Conservation (phyloP, 768 basidiomycete genomes). For the Tulasnella sp. region DNA sequence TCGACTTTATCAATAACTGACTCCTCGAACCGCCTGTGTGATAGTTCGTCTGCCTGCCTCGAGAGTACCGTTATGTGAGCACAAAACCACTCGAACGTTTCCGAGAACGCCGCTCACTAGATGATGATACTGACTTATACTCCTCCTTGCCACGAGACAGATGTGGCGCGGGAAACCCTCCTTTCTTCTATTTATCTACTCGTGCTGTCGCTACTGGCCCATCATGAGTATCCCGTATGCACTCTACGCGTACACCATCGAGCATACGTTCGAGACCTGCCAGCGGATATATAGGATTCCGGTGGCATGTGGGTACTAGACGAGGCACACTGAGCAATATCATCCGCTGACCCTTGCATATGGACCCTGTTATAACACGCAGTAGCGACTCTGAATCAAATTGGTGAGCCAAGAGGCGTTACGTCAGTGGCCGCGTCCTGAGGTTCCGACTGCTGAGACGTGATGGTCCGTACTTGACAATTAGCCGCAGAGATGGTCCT, state of each 20-base stretch:
- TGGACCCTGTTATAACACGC: background rate
- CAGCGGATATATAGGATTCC: slow-evolving; percentile 56
- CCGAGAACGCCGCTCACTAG: too few relatives aligned
- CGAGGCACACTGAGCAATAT: background rate
- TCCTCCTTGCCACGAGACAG: too few relatives aligned
- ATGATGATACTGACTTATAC: too few relatives aligned
- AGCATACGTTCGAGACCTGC: slow-evolving; percentile 54
- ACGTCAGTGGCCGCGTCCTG: background rate
- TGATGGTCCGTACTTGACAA: background rate
- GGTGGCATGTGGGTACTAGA: background rate
- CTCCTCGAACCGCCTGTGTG: too few relatives aligned
- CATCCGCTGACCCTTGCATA: background rate
- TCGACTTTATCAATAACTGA: too few relatives aligned
- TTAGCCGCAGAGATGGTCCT: slow-evolving; percentile 4
- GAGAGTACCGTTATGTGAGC: too few relatives aligned
- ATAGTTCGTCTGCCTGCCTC: too few relatives aligned
- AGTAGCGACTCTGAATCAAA: slow-evolving; percentile 11
- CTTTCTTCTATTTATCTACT: too few relatives aligned
- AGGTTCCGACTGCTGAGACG: background rate
- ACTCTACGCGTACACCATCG: slow-evolving; percentile 60
- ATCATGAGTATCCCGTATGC: slow-evolving; percentile 68
- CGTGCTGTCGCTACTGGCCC: slow-evolving; percentile 53
- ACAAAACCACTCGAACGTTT: too few relatives aligned
- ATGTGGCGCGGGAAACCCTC: too few relatives aligned
- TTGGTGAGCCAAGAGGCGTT: background rate